Base-by-base conservation (phyloP, 345 rosid genomes). In the Rhodomyrtus tomentosa region DNA sequence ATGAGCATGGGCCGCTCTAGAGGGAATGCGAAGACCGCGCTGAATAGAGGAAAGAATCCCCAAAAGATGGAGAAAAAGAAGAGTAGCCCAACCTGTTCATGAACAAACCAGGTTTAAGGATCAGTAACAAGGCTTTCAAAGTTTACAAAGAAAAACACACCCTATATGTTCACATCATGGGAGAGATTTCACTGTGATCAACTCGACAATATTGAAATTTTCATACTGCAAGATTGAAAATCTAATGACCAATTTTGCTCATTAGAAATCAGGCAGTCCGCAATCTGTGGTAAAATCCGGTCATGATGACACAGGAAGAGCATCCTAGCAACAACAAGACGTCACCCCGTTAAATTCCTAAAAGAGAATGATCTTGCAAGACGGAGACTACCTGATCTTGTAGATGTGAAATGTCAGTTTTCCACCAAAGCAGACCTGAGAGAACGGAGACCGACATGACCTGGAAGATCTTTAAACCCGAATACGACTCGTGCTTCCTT, bases 61-160 rank as follows among this genome's bases (percentile, higher is more conserved):
- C 99, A 96, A 62, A 96, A 96, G 86, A 93, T 93, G 40, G 99
- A 94, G 92, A 93, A 96, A 88, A 96, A 96, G 88, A 96, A 96
- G 27, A 96, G 89, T 4, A 96, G 92, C 51, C 99, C 98, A 48
- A 96, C 94, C 99, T 96, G 92, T 89, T 62, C 24, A 55, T 45
- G 2, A 25, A 83, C 20, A 38, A 56, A 7, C 29, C 74, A 59
- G 58, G 52, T 21, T 15, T 22, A 7, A 53, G 27, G 27, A 81
- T 59, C 83, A 86, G 45, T 12, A 84, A 18, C 24, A 27, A 10
- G 20, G 48, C 24, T 32, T 21, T 68, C 42, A 68, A 32, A 56
- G 72, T 81, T n/a, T 9, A n/a, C 18, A 11, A 55, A 27, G 27
- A n/a, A 29, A 42, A 50, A 22, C 12, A 32, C 36, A 32, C 24